phyloP scores from a whole-genome alignment of 2,329 filamentous ascomycete genomes.

The Monascus ruber region DNA sequence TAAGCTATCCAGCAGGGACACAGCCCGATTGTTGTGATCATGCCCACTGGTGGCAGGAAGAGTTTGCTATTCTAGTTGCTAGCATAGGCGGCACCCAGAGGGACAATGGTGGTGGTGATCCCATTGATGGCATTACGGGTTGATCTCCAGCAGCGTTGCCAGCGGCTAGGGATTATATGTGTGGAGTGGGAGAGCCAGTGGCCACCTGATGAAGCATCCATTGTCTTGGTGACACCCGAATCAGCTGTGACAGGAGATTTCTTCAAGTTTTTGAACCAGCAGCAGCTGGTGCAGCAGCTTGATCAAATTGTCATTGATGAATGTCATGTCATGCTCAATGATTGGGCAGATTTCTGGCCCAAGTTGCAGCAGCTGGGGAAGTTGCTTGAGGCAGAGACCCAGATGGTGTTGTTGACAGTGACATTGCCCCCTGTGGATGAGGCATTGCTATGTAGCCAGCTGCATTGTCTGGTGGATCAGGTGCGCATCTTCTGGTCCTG shows the following conservation, averaged over 20 bases:
- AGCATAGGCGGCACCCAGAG: background rate
- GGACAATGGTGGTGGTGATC: slow-evolving; percentile 1
- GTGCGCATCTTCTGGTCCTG: background rate
- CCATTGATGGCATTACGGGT: background rate
- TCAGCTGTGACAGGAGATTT: slow-evolving; percentile 1
- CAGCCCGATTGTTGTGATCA: background rate
- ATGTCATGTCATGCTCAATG: slow-evolving; percentile 5
- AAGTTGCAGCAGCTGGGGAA: background rate
- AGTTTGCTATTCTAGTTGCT: slow-evolving; percentile 5
- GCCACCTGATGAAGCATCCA: slow-evolving; percentile 1
- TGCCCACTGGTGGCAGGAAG: background rate
- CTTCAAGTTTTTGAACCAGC: slow-evolving; percentile 1
- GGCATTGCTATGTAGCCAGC: background rate
- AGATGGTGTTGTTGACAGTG: background rate
- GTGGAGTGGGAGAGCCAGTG: slow-evolving; percentile 3
- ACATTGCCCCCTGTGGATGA: background rate
- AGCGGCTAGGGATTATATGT: background rate
- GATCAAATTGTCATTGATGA: slow-evolving; percentile 4
- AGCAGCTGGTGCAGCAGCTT: background rate
- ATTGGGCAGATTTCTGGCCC: slow-evolving; percentile 1
- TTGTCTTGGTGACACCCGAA: slow-evolving; percentile 5
- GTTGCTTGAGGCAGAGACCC: background rate
- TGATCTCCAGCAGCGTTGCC: background rate
- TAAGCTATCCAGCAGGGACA: slow-evolving; percentile 1
- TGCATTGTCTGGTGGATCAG: background rate